A percentile compares a stretch with the other conserved stretches of the same genome.
phyloP scores from a whole-genome alignment of 805 yeast genomes.

The Danielia oregonensis region DNA sequence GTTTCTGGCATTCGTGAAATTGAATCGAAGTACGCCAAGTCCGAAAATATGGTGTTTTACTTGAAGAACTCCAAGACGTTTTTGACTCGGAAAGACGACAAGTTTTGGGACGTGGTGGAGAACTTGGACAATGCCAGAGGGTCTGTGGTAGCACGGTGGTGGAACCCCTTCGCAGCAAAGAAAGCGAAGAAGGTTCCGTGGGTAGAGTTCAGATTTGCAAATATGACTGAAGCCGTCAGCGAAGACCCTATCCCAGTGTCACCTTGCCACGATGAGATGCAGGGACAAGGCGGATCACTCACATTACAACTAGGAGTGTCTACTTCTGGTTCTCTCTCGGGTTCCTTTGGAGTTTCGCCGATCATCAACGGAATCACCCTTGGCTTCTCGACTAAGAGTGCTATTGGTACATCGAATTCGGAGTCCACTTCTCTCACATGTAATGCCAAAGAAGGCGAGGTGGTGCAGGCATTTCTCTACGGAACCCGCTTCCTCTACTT shows the following conservation, averaged over 20 bases:
- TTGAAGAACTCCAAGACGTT: conserved; percentile 6
- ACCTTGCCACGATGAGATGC: conserved; percentile 13
- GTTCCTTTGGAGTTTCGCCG: conserved; percentile 4
- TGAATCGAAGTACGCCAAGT: neutral
- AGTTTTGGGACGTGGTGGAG: conserved; percentile 7
- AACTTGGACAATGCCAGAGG: too few species aligned
- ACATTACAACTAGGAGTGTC: conserved; percentile 7
- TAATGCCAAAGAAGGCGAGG: conserved; percentile 10
- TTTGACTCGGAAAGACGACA: conserved; percentile 5
- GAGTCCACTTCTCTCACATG: conserved; percentile 8
- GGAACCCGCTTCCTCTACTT: conserved; percentile 10
- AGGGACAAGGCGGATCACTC: conserved; percentile 14
- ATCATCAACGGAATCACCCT: conserved; percentile 3
- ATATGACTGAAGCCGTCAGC: neutral
- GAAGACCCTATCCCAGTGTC: conserved; percentile 8
- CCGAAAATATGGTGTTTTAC: conserved; percentile 4
- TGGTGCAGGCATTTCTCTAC: conserved; percentile 14
- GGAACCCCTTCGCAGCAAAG: neutral
- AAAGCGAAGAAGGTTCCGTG: neutral
- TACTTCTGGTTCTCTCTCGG: conserved; percentile 3
- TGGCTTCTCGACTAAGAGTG: conserved; percentile 2
- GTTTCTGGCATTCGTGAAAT: conserved; percentile 3
- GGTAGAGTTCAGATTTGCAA: conserved; percentile 2
- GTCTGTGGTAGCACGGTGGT: too few species aligned
- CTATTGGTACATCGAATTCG: conserved; percentile 4